Evolutionary conservation across 202 grass and related monocot species (phyloP).

Genomic region (Bolboschoenoplectus hybrid): DNA sequence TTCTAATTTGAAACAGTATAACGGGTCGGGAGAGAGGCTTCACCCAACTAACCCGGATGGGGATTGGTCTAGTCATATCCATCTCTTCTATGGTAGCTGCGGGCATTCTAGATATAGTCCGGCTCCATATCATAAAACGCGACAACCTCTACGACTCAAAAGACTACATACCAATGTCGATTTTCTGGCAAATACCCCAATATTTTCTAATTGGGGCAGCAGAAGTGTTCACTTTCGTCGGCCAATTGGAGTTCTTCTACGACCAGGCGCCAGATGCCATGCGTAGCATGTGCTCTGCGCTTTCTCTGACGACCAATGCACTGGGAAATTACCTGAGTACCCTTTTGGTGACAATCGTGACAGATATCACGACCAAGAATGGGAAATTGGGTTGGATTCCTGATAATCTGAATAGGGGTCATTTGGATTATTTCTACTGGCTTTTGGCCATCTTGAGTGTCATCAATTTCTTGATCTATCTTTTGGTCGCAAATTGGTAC

Average conservation of each 20-base stretch:
- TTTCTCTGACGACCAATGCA: constrained; percentile 69
- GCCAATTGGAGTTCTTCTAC: constrained; percentile 96
- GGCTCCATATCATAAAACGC: constrained; percentile 47
- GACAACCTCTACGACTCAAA: constrained; percentile 51
- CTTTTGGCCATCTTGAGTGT: constrained; percentile 70
- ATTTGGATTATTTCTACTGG: constrained; percentile 97
- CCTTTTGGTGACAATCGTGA: constrained; percentile 75
- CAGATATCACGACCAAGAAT: constrained; percentile 49
- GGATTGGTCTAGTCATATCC: constrained; percentile 79
- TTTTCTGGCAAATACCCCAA: constrained; percentile 94
- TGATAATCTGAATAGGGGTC: constrained; percentile 76
- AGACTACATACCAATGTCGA: constrained; percentile 65
- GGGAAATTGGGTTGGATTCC: constrained; percentile 79
- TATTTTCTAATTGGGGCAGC: constrained; percentile 81
- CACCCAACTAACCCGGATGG: constrained; percentile 94
- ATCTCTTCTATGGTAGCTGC: constrained; percentile 82
- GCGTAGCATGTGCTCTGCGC: constrained; percentile 77
- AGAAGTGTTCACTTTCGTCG: constrained; percentile 81
- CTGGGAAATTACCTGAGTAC: constrained; percentile 83
- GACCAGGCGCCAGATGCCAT: constrained; percentile 95
- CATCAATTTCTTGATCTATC: constrained; percentile 65
- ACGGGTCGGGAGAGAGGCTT: constrained; percentile 65
- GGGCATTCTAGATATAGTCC: constrained; percentile 60
- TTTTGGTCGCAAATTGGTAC: constrained; percentile 72
- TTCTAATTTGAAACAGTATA: constrained; percentile 38